Evolutionary conservation across 2,329 filamentous ascomycete genomes (phyloP), one percentile per base, ranked within the genome.

Genomic region (Ramichloridium luteum): DNA sequence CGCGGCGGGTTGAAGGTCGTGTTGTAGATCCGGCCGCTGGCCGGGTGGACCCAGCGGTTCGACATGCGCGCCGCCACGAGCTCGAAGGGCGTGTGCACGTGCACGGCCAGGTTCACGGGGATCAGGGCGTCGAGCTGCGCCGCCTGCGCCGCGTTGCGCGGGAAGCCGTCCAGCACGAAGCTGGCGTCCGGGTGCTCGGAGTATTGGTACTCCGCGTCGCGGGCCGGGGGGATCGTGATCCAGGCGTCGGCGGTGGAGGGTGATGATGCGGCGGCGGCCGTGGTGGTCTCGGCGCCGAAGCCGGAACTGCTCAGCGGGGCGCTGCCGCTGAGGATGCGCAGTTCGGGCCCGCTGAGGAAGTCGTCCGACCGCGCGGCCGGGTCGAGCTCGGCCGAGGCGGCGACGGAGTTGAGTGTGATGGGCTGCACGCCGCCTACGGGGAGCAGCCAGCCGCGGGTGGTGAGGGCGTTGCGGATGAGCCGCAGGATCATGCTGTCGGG

Each of bases 91-190:
- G 88, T 96, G 51, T 79, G 71, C 46, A 96, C 68, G 34, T 81
- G 84, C 37, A 94, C 78, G 29, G 85, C 90, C 39, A 94, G 72
- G 59, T 98, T 98, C 55, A 98, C 86, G n/a, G 88, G 85, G 17
- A 96, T 72, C 18, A 94, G 68, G 27, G 65, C 62, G 53, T 93
- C 85, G 28, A 96, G 70, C 35, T 77, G 77, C 25, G 62, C 57
- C 16, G 86, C 90, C 59, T 98, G 90, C 3, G 64, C 54, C 1
- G 81, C 80, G 5, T 83, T 98, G 43, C 90, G 80, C 2, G 90
- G 90, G 58, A 96, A 98, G 11, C 90, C 90, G 55, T 98, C 90
- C 32, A 98, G 78, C 42, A 98, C 80, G 57, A 94, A 96, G 1
- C 85, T 93, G 6, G 85, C 84, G 1, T 74, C 64, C 0, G 85